phyloP scores from a whole-genome alignment of 148 eudicot species.

The Diospyros lotus region DNA sequence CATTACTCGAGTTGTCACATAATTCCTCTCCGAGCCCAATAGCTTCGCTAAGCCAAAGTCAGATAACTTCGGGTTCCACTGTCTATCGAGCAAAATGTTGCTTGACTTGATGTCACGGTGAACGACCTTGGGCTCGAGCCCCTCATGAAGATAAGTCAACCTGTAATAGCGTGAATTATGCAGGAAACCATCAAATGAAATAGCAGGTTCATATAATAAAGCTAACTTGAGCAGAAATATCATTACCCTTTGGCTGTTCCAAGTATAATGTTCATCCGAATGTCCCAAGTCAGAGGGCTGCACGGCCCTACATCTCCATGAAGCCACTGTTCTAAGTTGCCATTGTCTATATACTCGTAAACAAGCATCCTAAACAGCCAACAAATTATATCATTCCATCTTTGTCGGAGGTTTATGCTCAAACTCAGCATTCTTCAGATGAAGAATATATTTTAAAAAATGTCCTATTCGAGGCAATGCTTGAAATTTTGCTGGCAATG shows the following conservation, averaged over 20 bases:
- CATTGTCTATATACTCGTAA: slow-evolving; percentile 84
- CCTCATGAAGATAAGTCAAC: slow-evolving; percentile 87
- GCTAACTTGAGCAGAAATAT: slow-evolving; percentile 4
- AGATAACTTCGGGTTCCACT: slow-evolving; percentile 76
- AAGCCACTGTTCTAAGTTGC: slow-evolving; percentile 91
- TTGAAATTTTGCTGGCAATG: background rate
- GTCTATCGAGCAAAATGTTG: slow-evolving; percentile 82
- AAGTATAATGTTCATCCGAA: slow-evolving; percentile 59
- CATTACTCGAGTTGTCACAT: slow-evolving; percentile 86
- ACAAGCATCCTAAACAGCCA: slow-evolving; percentile 68
- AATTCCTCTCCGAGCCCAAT: slow-evolving; percentile 65
- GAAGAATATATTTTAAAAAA: background rate
- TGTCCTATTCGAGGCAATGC: background rate
- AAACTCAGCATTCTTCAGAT: background rate
- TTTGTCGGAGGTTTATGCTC: background rate
- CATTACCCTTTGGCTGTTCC: slow-evolving; percentile 92
- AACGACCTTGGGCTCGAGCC: slow-evolving; percentile 92
- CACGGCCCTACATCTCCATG: slow-evolving; percentile 83
- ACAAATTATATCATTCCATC: slow-evolving; percentile 12
- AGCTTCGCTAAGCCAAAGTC: slow-evolving; percentile 94
- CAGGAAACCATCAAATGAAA: background rate
- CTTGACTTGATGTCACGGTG: slow-evolving; percentile 90
- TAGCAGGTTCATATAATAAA: background rate
- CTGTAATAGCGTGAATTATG: slow-evolving; percentile 26
- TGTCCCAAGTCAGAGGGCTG: slow-evolving; percentile 89